Base-by-base conservation (phyloP, 2,329 filamentous ascomycete genomes). In the Fusarium annulatum region DNA sequence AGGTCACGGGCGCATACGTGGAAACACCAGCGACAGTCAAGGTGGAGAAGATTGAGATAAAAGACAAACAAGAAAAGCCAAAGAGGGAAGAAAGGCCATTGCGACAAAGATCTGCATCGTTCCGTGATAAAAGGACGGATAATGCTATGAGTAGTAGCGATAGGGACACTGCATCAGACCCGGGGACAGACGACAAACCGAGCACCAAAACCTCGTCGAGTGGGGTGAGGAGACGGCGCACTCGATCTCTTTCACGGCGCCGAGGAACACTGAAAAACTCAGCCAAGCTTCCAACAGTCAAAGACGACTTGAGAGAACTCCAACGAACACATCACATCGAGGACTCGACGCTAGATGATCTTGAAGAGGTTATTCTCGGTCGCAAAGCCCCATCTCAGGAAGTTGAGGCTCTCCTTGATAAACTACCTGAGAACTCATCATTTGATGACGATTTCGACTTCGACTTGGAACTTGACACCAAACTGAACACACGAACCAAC, bases 341-440 rank as follows among this genome's bases (percentile, higher is more conserved):
- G 23, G 89, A 90, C 74, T 89, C 87, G 2, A 90, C 88, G 1
- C 79, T 90, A n/a, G 88, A 90, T 53, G 87, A 90, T 68, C 81
- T 90, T 36, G 87, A 87, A 64, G 85, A 87, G 34, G 80, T 90
- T 43, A 76, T 89, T 33, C 78, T 79, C 36, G 82, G 81, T n/a
- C 81, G 80, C 57, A 82, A 81, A 64, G 70, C 78, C 9, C 71
- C 75, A 16, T 76, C 76, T 12, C 73, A 74, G 12, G 73, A 75
- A 43, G 63, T 79, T 18, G 72, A 78, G 42, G 72, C 66, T 21
- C 69, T 80, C 19, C 67, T 79, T 11, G 75, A 79, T 45, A 72
- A 80, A 28, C 42, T 78, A 10, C 72, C 78, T 16, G 68, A 79
- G 15, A 45, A 77, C n/a, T 65, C 77, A 5, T 64, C 65, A 21